phyloP scores from a whole-genome alignment of 495 filamentous ascomycete species.

The Podospora pseudopauciseta region DNA sequence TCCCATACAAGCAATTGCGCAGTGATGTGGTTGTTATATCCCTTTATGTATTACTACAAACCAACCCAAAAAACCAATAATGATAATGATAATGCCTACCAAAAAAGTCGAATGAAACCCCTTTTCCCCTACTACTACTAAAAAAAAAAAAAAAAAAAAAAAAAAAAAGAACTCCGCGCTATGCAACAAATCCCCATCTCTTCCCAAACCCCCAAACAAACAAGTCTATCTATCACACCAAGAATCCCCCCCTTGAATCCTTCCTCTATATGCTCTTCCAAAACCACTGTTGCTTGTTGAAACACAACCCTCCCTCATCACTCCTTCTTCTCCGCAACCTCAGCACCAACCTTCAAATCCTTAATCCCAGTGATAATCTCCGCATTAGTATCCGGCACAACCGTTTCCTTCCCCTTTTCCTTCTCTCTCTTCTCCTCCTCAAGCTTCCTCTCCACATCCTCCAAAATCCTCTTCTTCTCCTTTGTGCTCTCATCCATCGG shows the following conservation, averaged over 20 bases:
- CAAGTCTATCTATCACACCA: neutral
- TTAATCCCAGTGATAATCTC: constrained; percentile 52
- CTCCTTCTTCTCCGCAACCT: constrained; percentile 22
- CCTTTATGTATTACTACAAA: constrained; percentile 1
- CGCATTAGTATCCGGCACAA: constrained; percentile 39
- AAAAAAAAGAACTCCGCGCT: constrained; percentile 26
- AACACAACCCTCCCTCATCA: neutral
- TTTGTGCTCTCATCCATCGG: neutral
- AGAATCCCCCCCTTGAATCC: constrained; percentile 13
- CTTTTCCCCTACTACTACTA: too few species aligned
- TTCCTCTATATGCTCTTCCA: constrained; percentile 1
- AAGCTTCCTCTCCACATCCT: constrained; percentile 4
- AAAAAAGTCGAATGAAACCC: neutral
- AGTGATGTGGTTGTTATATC: neutral
- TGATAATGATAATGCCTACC: neutral
- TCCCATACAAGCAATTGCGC: too few species aligned
- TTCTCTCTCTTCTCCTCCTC: constrained; percentile 3
- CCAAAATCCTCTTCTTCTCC: neutral
- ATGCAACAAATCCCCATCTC: constrained; percentile 21
- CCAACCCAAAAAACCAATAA: neutral
- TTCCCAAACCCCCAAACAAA: neutral
- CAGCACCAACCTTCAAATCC: constrained; percentile 34
- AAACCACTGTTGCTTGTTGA: neutral
- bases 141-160: neutral
- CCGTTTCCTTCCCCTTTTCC: constrained; percentile 9